Percentiles rank a stretch among this genome's conserved stretches.
Conservation (phyloP, 257 asterid genomes). For the Vinca minor region DNA sequence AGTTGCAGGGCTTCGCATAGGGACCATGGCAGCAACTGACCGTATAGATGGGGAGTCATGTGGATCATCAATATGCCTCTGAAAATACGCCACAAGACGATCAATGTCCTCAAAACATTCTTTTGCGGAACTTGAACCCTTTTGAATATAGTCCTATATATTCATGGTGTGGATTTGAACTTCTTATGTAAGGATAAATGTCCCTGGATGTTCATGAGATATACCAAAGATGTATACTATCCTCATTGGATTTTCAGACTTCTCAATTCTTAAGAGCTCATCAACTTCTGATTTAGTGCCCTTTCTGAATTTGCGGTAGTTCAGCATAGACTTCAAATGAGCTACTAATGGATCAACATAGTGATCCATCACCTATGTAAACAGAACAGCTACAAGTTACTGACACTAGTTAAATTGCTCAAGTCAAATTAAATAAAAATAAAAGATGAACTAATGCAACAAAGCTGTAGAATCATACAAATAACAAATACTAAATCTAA, state of each 20-base stretch:
- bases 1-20: conserved; percentile 76
- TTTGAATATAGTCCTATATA: conserved; percentile 86
- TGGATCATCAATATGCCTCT: conserved; percentile 85
- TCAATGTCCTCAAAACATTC: conserved; percentile 88
- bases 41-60: conserved; percentile 63
- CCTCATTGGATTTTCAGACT: conserved; percentile 77
- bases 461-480: background rate
- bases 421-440: background rate
- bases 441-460: background rate
- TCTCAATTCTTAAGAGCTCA: conserved; percentile 67
- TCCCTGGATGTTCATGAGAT: conserved; percentile 96
- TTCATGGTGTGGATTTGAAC: conserved; percentile 93
- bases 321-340: conserved; percentile 81
- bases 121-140: conserved; percentile 83
- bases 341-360: conserved; percentile 94
- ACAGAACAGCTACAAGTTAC: conserved; percentile 3
- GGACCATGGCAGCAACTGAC: conserved; percentile 90
- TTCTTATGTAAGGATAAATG: conserved; percentile 77
- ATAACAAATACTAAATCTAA: too few relatives aligned
- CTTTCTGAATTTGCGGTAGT: conserved; percentile 79
- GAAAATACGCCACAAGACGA: conserved; percentile 80
- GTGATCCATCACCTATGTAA: conserved; percentile 84
- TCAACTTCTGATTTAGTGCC: conserved; percentile 84
- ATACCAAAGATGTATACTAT: conserved; percentile 88
- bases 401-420: background rate